These are phyloP conservation scores for Xylaria sp. DNA, from an alignment of 495 filamentous ascomycete species.

Conservation along the genomic window DNA sequence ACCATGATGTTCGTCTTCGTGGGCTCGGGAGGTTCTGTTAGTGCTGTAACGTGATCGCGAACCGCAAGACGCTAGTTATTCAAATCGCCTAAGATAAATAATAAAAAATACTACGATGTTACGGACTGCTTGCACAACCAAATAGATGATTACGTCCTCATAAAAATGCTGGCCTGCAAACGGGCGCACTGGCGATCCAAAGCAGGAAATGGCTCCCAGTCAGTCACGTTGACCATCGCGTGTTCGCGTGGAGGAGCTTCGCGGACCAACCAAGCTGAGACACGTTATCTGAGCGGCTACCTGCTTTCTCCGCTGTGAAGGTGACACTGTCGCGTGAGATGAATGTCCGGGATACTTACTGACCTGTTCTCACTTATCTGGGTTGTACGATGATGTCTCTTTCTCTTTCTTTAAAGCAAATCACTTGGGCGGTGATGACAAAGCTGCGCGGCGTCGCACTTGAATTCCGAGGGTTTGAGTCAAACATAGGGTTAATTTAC, in stretches of 20 bases:
- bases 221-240: neutral
- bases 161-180: neutral
- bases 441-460: neutral
- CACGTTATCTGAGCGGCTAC: neutral
- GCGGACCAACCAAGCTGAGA: neutral
- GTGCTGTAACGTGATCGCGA: neutral
- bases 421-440: neutral
- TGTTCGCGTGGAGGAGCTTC: neutral
- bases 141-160: neutral
- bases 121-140: neutral
- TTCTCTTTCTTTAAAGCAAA: neutral
- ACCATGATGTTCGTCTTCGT: neutral
- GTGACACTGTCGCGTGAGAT: neutral
- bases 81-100: neutral
- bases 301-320: neutral
- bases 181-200: neutral
- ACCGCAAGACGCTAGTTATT: neutral
- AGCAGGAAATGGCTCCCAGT: constrained; percentile 1
- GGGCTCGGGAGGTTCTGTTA: neutral
- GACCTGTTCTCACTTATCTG: neutral
- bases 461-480: neutral
- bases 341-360: neutral
- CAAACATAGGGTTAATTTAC: neutral
- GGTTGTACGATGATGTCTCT: neutral
- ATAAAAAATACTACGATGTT: neutral